Evolutionary conservation across 768 basidiomycete genomes (phyloP), one percentile per base, ranked within the genome.

Genomic region (Russula brevipes): DNA sequence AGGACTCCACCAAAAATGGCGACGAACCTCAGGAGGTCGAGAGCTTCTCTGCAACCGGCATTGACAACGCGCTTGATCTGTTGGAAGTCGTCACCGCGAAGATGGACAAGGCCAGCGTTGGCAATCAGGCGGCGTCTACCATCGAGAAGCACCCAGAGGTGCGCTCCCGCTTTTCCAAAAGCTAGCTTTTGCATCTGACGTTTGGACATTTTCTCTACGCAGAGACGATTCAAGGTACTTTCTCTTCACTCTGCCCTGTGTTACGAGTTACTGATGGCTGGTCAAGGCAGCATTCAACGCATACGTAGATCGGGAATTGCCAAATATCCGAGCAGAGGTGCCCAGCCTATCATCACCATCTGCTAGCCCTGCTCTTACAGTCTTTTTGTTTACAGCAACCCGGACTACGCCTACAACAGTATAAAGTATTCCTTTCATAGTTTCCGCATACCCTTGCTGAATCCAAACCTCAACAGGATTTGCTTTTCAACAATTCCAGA

Each of bases 401-500:
- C 53, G 95, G 95, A 6, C 77, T 97, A 65, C 86, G 95, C 62
- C 74, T 95, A 69, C 88, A 95, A 70, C 95, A 98, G 74, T 95
- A 96, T 74, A 88, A 85, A 72, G 89, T 86, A 49, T 54, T 14
- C 35, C 53, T 53, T 57, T 39, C 47, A 57, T 64, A 57, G 57
- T 59, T 36, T 46, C 56, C 31, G 19, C 12, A 38, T 42, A 6
- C 35, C 55, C 19, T 12, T 5, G 5, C 31, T 49, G 46, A 59
- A 14, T 55, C 31, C n/a, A 2, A 38, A 31, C 5, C 19, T 33
- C 38, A 9, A 6, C 33, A 93, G 84, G 94, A 98, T 63, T 76
- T 94, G 54, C 76, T 97, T 53, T 88, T 84, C 83, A 97, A 96
- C 86, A 92, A 73, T 98, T 98, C 85, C 91, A 97, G 74, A 98